phyloP scores from a whole-genome alignment of 176 grass and related monocot genomes.

The Poa pratensis region DNA sequence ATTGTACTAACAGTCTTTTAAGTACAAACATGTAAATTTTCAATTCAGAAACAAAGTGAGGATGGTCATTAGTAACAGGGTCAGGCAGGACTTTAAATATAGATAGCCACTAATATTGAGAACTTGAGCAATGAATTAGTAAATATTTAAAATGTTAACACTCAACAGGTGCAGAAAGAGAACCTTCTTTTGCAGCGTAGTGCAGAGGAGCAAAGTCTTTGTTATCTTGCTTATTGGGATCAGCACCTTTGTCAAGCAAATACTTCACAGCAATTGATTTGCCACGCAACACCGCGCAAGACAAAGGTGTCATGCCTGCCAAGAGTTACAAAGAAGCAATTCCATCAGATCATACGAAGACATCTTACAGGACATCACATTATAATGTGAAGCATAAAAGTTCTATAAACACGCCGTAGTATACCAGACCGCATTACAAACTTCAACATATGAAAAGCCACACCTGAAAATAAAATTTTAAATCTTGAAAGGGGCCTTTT shows the following conservation, averaged over 20 bases:
- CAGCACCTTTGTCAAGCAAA: slow-evolving; percentile 47
- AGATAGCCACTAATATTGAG: background rate
- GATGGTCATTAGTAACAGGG: slow-evolving; percentile 1
- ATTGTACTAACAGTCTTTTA: slow-evolving; percentile 7
- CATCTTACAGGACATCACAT: background rate
- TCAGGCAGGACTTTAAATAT: background rate
- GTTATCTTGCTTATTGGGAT: slow-evolving; percentile 39
- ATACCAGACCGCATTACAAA: background rate
- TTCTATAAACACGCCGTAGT: background rate
- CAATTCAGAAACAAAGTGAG: background rate
- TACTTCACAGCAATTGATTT: slow-evolving; percentile 43
- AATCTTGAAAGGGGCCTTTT: background rate
- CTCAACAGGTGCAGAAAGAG: background rate
- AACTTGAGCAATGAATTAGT: background rate
- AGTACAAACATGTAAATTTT: slow-evolving; percentile 5
- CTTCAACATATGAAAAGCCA: background rate
- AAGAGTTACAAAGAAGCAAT: slow-evolving; percentile 13
- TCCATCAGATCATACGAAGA: slow-evolving; percentile 2
- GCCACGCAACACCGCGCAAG: slow-evolving; percentile 32
- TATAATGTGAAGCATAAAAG: slow-evolving; percentile 19
- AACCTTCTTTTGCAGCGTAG: slow-evolving; percentile 44
- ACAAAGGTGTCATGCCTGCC: slow-evolving; percentile 45
- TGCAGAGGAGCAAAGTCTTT: slow-evolving; percentile 43
- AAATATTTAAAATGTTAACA: slow-evolving; percentile 2
- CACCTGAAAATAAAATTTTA: background rate